Percentiles rank a stretch among this genome's conserved stretches.
Evolutionary conservation across 257 asterid species (phyloP).

Genomic region (Solanum arcanum): DNA sequence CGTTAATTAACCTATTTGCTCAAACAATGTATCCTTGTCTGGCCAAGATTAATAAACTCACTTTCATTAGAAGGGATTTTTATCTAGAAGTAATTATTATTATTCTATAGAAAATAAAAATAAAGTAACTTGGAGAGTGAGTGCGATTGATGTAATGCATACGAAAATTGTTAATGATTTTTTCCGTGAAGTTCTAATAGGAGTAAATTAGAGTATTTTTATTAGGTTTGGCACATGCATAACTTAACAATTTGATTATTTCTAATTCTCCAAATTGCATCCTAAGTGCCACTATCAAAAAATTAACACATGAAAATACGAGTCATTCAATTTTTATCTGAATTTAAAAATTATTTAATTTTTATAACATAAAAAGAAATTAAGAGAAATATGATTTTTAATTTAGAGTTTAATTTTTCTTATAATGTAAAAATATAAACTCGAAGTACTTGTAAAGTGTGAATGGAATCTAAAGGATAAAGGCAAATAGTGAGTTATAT

Average conservation of each 20-base stretch:
- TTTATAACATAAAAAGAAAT: no score
- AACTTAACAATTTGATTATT: neutral
- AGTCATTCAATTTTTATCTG: no score
- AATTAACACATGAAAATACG: no score
- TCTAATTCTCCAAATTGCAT: neutral
- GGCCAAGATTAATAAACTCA: neutral
- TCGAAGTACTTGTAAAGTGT: no score
- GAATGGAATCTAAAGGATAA: neutral
- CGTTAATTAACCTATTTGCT: neutral
- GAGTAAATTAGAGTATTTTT: neutral
- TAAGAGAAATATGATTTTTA: no score
- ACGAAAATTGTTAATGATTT: neutral
- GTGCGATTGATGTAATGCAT: neutral
- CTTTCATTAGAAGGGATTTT: neutral
- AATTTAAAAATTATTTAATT: no score
- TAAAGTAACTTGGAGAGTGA: neutral
- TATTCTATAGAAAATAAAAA: neutral
- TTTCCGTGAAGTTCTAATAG: neutral
- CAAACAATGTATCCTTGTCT: neutral
- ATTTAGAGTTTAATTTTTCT: rapidly evolving
- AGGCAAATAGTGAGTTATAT: neutral
- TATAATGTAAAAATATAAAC: no score
- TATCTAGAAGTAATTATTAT: neutral
- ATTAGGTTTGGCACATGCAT: neutral
- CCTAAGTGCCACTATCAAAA: neutral